phyloP scores from a whole-genome alignment of 1,139 yeast genomes.

The Scheffersomyces segobiensis region DNA sequence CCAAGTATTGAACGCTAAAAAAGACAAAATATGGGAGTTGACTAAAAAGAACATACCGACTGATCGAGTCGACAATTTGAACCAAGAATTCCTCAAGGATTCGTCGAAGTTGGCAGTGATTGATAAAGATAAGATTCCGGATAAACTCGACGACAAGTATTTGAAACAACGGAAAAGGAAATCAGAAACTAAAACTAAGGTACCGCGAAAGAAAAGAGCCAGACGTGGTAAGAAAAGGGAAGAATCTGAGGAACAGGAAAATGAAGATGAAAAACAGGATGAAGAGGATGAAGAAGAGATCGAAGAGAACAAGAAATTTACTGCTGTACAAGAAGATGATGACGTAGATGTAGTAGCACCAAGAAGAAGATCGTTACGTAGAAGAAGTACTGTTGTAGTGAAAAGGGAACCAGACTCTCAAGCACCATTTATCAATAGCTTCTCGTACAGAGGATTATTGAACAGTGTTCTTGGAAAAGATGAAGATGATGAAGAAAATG shows the following conservation, averaged over 20 bases:
- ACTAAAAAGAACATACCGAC: constrained; percentile 11
- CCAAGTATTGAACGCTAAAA: constrained; percentile 37
- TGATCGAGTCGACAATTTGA: constrained; percentile 20
- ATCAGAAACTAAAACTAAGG: not conserved
- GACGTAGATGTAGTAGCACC: constrained; percentile 1
- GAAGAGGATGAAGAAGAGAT: constrained; percentile 6
- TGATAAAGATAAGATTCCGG: constrained; percentile 19
- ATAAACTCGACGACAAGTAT: constrained; percentile 18
- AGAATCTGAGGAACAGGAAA: constrained; percentile 2
- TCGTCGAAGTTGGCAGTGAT: constrained; percentile 20
- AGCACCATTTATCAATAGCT: not conserved
- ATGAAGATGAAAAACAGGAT: constrained; percentile 3
- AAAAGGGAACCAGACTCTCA: not conserved
- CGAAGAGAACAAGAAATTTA: constrained; percentile 5
- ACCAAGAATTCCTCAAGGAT: constrained; percentile 21
- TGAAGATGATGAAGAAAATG: constrained; percentile 4
- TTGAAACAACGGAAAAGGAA: constrained; percentile 5
- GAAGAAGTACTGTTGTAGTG: not conserved
- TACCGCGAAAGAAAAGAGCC: constrained; percentile 1
- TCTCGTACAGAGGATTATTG: not conserved
- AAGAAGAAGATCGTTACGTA: not conserved
- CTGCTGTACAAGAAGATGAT: constrained; percentile 1
- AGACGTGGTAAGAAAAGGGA: constrained; percentile 1
- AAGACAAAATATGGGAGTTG: constrained; percentile 36
- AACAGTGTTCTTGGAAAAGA: constrained; percentile 2